Base-by-base conservation (phyloP, 2,329 filamentous ascomycete genomes). In the Stemphylium vesicarium region DNA sequence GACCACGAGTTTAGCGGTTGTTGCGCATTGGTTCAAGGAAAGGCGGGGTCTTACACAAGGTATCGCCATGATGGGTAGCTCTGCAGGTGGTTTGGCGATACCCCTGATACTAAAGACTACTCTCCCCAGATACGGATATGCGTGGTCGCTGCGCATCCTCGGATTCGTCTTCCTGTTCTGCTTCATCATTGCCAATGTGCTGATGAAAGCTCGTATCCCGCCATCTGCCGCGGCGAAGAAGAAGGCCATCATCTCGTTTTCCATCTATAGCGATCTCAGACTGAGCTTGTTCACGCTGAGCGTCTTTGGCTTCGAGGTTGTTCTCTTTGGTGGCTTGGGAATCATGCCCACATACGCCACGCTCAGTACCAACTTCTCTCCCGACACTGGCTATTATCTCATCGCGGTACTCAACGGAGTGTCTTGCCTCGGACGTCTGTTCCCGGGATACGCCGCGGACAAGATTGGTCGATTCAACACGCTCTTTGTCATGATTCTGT, bases 381-480 rank as follows among this genome's bases (percentile, higher is more conserved):
- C 69, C 1, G 65, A 70, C 15, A 74, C 72, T 2, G 70, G 72
- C 4, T 75, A 71, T 53, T 72, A 72, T 37, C 65, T 78, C 20
- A 69, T 79, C 26, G 63, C 75, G 1, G 73, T 78, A 20, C 54
- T 78, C 29, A 80, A 79, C 40, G 77, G 68, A 5, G 74, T 74
- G 2, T 78, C 75, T 2, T 73, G 75, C 40, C 62, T 78, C 11
- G 77, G 78, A 12, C 72, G 77, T 3, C 63, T 78, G 9, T 50
- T 79, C 3, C 75, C 77, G 0, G 76, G 75, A 1, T 71, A 77
- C 29, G 57, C 74, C 6, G 75, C 76, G 2, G 78, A 79, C 51
- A 71, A 72, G 31, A 72, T 75, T 33, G 78, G 78, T 5, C 64
- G 69, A 3, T 78, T 79, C 69, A 79, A 79, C 53, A 72, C 75